Conservation (phyloP, 257 asterid genomes). For the Buddleja alternifolia region DNA sequence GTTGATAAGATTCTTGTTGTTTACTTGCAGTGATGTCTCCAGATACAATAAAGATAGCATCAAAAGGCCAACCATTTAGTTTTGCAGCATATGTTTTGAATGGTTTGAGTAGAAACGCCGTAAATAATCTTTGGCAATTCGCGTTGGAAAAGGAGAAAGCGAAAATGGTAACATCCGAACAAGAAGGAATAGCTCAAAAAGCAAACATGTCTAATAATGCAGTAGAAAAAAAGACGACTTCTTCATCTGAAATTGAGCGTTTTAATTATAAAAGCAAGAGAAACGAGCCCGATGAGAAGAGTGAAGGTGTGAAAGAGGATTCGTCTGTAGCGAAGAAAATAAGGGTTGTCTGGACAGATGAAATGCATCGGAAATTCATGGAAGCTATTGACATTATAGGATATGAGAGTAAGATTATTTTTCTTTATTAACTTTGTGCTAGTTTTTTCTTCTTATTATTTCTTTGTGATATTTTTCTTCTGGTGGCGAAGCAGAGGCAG, state of each 20-base stretch:
- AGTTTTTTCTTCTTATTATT: background rate
- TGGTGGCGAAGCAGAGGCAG: constrained; percentile 49
- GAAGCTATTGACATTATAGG: constrained; percentile 58
- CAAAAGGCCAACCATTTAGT: constrained; percentile 35
- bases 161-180: constrained; percentile 10
- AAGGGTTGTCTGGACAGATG: constrained; percentile 65
- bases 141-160: constrained; percentile 40
- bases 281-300: constrained; percentile 25
- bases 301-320: constrained; percentile 34
- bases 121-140: constrained; percentile 47
- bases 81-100: constrained; percentile 45
- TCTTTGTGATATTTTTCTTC: background rate
- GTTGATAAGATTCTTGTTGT: constrained; percentile 7
- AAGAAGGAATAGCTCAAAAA: constrained; percentile 24
- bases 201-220: constrained; percentile 20
- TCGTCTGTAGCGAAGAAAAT: constrained; percentile 43
- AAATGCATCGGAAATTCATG: constrained; percentile 66
- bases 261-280: constrained; percentile 26
- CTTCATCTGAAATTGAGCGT: constrained; percentile 17
- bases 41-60: constrained; percentile 38
- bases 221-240: constrained; percentile 27
- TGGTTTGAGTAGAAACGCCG: constrained; percentile 30
- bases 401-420: constrained; percentile 46
- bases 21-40: constrained; percentile 53
- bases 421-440: background rate